A percentile compares a stretch with the other conserved stretches of the same genome.
Conservation (phyloP, 2,329 filamentous ascomycete genomes). For the Uncinocarpus reesii region DNA sequence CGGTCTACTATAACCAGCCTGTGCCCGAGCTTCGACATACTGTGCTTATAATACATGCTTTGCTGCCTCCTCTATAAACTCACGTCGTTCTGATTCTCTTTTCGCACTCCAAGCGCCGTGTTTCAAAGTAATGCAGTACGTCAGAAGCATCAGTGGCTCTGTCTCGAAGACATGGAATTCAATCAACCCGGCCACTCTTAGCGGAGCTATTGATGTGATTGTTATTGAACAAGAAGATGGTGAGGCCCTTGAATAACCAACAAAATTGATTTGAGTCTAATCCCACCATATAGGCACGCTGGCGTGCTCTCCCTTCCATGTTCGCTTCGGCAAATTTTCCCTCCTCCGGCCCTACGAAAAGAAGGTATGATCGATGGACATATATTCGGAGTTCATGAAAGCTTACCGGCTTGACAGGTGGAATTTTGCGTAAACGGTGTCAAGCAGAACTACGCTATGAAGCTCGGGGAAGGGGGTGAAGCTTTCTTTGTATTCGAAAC, state of each 20-base stretch:
- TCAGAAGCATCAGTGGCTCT: constrained; percentile 84
- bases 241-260: constrained; percentile 25
- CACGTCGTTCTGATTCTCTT: background rate
- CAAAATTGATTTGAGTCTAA: constrained; percentile 11
- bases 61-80: too few species aligned
- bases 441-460: constrained; percentile 95
- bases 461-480: constrained; percentile 91
- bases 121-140: constrained; percentile 77
- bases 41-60: too few species aligned
- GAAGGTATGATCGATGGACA: constrained; percentile 46
- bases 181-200: constrained; percentile 94
- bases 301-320: constrained; percentile 92
- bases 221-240: constrained; percentile 95
- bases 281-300: constrained; percentile 45
- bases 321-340: constrained; percentile 97
- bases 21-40: background rate
- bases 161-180: constrained; percentile 99
- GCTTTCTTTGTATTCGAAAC: constrained; percentile 99
- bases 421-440: constrained; percentile 90
- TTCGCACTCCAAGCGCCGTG: background rate
- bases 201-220: constrained; percentile 96
- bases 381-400: background rate
- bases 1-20: background rate
- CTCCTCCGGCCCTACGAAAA: constrained; percentile 91
- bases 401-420: constrained; percentile 42